A percentile compares a stretch with the other conserved stretches of the same genome.
Conservation (phyloP, 83 land plant genomes). For the Picea abies region DNA sequence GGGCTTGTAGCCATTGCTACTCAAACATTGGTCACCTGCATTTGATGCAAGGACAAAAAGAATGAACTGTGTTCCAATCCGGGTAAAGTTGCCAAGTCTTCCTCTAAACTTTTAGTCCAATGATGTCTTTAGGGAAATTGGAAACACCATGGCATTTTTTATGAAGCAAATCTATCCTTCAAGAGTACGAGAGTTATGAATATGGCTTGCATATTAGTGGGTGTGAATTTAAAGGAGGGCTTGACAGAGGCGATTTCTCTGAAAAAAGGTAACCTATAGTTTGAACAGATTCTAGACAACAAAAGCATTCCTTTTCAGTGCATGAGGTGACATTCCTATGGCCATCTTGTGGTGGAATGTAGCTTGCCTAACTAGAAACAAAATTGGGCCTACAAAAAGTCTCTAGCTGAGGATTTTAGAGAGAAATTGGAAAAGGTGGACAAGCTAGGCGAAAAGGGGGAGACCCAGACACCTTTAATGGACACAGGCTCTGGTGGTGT, state of each 20-base stretch:
- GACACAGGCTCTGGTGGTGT: background rate
- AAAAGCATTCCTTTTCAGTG: background rate
- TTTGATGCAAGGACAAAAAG: background rate
- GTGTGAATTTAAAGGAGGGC: too few species aligned
- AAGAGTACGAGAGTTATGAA: background rate
- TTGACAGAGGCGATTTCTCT: too few species aligned
- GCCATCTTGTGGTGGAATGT: background rate
- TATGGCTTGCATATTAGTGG: background rate
- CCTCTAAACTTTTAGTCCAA: background rate
- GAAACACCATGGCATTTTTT: background rate
- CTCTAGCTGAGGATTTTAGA: background rate
- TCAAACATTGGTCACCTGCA: background rate
- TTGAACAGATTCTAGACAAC: background rate
- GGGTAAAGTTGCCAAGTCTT: background rate
- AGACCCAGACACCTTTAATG: background rate
- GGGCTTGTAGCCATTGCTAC: background rate
- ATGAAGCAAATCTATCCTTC: background rate
- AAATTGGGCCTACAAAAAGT: background rate
- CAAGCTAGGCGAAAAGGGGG: background rate
- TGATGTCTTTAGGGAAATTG: background rate
- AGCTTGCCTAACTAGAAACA: background rate
- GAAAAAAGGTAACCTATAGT: too few species aligned
- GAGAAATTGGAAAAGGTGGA: background rate
- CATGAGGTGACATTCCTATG: background rate
- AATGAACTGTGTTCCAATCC: background rate